Evolutionary conservation across 106 monocot species (phyloP), one percentile per base, ranked within the genome.

Genomic region (Dendrobium chrysotoxum): DNA sequence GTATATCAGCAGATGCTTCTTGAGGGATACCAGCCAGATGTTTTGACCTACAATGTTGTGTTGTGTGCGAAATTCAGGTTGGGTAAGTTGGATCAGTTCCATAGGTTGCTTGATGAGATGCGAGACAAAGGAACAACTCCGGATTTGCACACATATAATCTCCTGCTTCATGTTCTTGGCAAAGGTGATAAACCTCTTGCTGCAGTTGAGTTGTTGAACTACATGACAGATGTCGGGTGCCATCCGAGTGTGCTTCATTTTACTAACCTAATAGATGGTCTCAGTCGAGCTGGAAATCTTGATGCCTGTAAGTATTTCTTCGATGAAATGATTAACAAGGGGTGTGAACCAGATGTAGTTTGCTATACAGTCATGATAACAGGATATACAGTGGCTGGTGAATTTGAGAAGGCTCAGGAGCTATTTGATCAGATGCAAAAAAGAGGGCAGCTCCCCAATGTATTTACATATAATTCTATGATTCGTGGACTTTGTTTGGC

Each of bases 401-500:
- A 95, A 72, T 85, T 91, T 80, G 89, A 91, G 40, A 92, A 86
- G 72, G 94, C 94, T 15, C 79, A 86, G 40, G 68, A 73, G 40
- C 8, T 91, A 53, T 98, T 98, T 79, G 86, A 88, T 61, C 84
- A 89, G 39, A 98, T 98, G 98, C 3, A 85, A 46, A 46, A 17
- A 16, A 88, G 80, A 79, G 98, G 98, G 28, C 86, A 89, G 40
- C 83, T 95, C 8, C 98, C 94, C 0, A 98, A 98, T 88, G 98
- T 91, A 40, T 95, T 86, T 78, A 98, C 98, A 20, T 98, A 95
- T 68, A 95, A 95, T 88, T 86, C 89, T n/a, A 92, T 98, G 84
- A 95, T 98, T 39, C 83, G 87, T 25, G 94, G 94, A 41, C 85
- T 98, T 80, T 98, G 98, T 68, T 20, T 84, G 53, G 31, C 77